Percentiles rank a stretch among this genome's conserved stretches.
Evolutionary conservation across 2,329 filamentous ascomycete species (phyloP).

Genomic region (Zymoseptoria pseudotritici): DNA sequence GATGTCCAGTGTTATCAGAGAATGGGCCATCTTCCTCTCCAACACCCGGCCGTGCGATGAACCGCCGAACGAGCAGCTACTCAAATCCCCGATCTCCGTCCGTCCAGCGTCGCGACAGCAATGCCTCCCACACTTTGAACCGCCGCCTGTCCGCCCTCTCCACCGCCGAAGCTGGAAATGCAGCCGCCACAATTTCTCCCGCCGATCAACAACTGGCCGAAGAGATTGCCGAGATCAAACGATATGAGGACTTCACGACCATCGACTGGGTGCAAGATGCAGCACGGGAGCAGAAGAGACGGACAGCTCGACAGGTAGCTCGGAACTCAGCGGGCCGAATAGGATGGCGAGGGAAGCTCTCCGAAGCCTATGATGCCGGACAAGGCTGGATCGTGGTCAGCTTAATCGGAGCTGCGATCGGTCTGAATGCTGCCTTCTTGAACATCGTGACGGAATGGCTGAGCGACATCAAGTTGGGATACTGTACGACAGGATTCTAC

Average conservation of each 20-base stretch:
- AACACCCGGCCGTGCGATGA: conserved; percentile 35
- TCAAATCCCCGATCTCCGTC: conserved; percentile 20
- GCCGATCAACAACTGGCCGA: conserved; percentile 73
- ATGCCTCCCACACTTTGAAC: conserved; percentile 38
- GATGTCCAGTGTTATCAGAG: not conserved
- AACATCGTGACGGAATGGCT: conserved; percentile 98
- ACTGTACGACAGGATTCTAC: conserved; percentile 93
- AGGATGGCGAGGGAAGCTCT: conserved; percentile 73
- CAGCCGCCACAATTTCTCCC: conserved; percentile 43
- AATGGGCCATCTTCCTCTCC: conserved; percentile 1
- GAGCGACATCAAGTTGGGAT: conserved; percentile 89
- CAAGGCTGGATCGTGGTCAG: conserved; percentile 98
- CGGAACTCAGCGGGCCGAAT: conserved; percentile 64
- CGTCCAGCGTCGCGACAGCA: conserved; percentile 14
- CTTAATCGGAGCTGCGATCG: conserved; percentile 85
- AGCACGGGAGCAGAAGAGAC: conserved; percentile 75
- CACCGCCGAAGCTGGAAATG: conserved; percentile 55
- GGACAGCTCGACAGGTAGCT: conserved; percentile 66
- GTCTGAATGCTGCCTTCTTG: conserved; percentile 82
- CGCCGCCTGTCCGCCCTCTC: conserved; percentile 63
- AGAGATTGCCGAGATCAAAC: conserved; percentile 94
- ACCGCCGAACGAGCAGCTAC: conserved; percentile 33
- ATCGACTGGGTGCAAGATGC: conserved; percentile 99
- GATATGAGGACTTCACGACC: conserved; percentile 97
- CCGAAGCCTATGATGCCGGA: conserved; percentile 87